Evolutionary conservation across 176 grass and related monocot genomes (phyloP).

Genomic region (Bothriochloa decipiens): DNA sequence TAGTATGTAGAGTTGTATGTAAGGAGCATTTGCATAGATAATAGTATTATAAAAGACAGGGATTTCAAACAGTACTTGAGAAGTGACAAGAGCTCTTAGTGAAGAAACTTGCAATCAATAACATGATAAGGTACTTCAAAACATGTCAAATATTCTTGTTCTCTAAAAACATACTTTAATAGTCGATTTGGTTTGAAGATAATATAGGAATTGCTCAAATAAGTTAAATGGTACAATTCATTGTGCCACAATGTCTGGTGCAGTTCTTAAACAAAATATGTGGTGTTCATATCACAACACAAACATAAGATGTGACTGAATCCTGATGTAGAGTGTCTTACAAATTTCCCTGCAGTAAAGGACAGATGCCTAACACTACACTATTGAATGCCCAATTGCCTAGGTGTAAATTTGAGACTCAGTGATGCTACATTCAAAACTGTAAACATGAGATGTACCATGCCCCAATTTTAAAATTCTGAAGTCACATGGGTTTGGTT

Average conservation of each 20-base stretch:
- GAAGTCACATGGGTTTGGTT: not conserved
- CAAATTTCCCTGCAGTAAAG: not conserved
- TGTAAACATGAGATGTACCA: constrained; percentile 10
- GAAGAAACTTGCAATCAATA: not conserved
- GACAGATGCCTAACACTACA: not conserved
- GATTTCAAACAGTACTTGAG: not conserved
- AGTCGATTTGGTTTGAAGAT: not conserved
- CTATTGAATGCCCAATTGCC: not conserved
- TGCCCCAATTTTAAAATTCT: not conserved
- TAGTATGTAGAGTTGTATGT: no score
- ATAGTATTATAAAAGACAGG: not conserved
- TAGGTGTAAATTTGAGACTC: not conserved
- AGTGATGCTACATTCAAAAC: not conserved
- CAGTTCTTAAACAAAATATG: not conserved
- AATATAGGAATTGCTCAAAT: not conserved
- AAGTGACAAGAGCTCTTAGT: not conserved
- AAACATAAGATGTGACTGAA: constrained; percentile 7
- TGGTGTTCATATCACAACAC: not conserved
- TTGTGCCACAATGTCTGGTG: not conserved
- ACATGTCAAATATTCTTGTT: not conserved
- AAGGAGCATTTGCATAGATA: not conserved
- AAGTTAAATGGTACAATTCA: not conserved
- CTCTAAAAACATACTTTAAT: not conserved
- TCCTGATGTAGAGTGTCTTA: not conserved
- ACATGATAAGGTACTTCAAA: not conserved